Percentiles rank a stretch among this genome's conserved stretches.
Evolutionary conservation across 176 grass and related monocot species (phyloP).

Genomic region (Eragrostis nindensis): DNA sequence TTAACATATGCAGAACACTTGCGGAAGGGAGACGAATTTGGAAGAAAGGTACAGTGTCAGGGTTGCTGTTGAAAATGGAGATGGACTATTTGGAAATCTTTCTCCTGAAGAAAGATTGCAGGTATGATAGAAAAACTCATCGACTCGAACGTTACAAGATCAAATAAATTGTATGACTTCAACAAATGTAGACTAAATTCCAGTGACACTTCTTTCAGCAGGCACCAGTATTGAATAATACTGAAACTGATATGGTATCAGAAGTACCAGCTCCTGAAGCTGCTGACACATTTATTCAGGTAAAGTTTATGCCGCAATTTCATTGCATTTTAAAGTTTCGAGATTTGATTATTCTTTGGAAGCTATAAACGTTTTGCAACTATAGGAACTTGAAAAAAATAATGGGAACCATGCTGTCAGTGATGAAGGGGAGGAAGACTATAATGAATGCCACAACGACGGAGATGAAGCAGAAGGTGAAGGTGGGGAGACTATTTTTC

Average conservation of each 20-base stretch:
- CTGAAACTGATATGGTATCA: background rate
- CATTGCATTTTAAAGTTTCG: background rate
- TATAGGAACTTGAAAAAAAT: background rate
- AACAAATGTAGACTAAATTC: background rate
- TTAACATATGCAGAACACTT: background rate
- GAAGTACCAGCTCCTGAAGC: background rate
- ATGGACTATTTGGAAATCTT: background rate
- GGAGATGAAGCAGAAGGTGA: background rate
- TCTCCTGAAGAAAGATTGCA: background rate
- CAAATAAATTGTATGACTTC: background rate
- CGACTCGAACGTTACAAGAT: background rate
- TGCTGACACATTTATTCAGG: background rate
- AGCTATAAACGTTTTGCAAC: background rate
- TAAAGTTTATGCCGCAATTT: background rate
- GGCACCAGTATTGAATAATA: background rate
- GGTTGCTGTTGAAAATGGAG: background rate
- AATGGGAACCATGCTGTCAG: background rate
- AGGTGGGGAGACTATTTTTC: conserved; percentile 12
- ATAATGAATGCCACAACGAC: background rate
- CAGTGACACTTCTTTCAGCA: background rate
- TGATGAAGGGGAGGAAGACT: background rate
- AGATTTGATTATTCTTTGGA: background rate
- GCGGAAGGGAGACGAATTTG: background rate
- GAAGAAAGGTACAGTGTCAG: conserved; percentile 12
- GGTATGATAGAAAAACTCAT: background rate